Base-by-base conservation (phyloP, 1,284 basidiomycete species). In the Phellinidium pouzarii region DNA sequence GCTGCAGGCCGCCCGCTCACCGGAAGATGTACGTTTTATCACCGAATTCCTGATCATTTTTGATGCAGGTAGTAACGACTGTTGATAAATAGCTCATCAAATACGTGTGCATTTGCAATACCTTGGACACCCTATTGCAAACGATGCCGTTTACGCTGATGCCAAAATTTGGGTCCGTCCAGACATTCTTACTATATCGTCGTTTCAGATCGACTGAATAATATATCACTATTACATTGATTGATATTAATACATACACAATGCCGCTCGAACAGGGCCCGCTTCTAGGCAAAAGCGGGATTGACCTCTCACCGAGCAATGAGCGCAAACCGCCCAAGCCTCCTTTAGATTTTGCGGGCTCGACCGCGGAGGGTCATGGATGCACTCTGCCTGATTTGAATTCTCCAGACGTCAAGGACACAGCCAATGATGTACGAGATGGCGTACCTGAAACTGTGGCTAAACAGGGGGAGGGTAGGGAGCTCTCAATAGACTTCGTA, bases 71-170 rank as follows among this genome's bases (percentile, higher is more conserved):
- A n/a, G n/a, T n/a, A n/a, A n/a, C n/a, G n/a, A n/a, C n/a, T n/a
- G n/a, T n/a, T n/a, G n/a, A n/a, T n/a, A n/a, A n/a, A n/a, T n/a
- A 90, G 94, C 94, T 0, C 94, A 97, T 68, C 94, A 97, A 68
- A 87, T 96, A 54, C 82, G 95, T 43, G 95, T 99, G 1, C 96
- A 99, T 65, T 78, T 98, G 1, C 96, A 99, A 70, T 98, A 79
- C 65, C 80, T 99, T 45, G 96, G 96, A 1, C 74, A 91, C 64
- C 88, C 96, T 0, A 94, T 99, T 59, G 89, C 91, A 22, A 95
- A 96, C 63, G 93, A 95, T 63, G 87, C 91, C 1, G 77, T 94
- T 0, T 95, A 95, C 66, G 84, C 85, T 11, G 84, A 87, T 55
- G 66, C 73, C 19, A 77, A 76, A 25, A 91, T 95, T 34, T 97